phyloP scores from a whole-genome alignment of 345 rosid species.

The Eutrema yunnanense region DNA sequence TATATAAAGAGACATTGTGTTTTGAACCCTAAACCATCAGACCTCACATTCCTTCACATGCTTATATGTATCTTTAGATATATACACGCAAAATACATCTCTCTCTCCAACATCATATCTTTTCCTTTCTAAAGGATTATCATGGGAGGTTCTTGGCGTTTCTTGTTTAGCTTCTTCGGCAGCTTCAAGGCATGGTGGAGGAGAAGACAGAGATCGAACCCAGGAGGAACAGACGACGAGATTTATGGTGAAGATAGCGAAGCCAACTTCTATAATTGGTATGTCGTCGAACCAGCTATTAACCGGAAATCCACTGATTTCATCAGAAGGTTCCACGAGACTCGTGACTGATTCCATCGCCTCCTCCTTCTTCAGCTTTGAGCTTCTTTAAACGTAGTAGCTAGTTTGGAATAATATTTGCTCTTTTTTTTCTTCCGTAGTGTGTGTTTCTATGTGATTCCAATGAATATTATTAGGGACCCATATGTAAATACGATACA shows the following conservation, averaged over 20 bases:
- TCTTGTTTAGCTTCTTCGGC: constrained; percentile 32
- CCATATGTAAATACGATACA: too few relatives aligned
- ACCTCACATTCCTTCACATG: constrained; percentile 27
- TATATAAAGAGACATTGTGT: constrained; percentile 17
- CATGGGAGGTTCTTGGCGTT: constrained; percentile 35
- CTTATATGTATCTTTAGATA: constrained; percentile 7
- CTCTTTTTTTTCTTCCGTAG: neutral
- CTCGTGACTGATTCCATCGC: constrained; percentile 19
- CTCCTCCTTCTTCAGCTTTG: neutral
- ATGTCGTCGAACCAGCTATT: constrained; percentile 32
- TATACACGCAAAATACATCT: constrained; percentile 13
- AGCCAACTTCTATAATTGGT: constrained; percentile 29
- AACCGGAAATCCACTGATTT: constrained; percentile 34
- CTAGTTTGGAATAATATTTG: neutral
- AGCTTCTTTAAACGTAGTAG: neutral
- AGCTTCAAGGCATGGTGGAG: constrained; percentile 34
- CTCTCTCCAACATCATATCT: neutral
- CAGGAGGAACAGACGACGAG: constrained; percentile 20
- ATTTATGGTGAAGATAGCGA: constrained; percentile 22
- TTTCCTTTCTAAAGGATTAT: neutral
- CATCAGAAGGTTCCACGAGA: constrained; percentile 39
- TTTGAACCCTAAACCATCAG: constrained; percentile 32
- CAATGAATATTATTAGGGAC: too few relatives aligned
- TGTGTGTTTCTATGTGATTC: neutral
- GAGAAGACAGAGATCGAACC: constrained; percentile 23